Percentiles rank a stretch among this genome's conserved stretches.
These are phyloP conservation scores for Clitopilus passeckerianus DNA, from an alignment of 768 basidiomycete genomes.

Conservation along the genomic window DNA sequence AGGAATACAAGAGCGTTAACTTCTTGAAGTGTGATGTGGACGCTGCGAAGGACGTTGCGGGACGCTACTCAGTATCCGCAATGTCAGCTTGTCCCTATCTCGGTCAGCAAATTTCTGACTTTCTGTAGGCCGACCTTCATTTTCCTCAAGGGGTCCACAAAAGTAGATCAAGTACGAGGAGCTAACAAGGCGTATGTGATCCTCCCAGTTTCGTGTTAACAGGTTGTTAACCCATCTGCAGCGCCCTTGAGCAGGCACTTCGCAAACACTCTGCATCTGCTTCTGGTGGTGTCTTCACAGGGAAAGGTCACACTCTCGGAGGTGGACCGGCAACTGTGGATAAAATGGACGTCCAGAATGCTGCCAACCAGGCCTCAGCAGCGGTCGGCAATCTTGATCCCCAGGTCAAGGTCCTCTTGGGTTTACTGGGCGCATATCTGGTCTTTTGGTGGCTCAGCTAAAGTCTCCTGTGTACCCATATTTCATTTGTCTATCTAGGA, in stretches of 20 bases:
- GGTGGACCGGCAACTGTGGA: conserved; percentile 36
- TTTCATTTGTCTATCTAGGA: not conserved
- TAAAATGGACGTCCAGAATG: conserved; percentile 24
- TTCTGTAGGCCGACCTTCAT: conserved; percentile 74
- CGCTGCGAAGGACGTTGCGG: conserved; percentile 62
- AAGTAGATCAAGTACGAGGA: conserved; percentile 71
- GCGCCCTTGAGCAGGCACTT: conserved; percentile 58
- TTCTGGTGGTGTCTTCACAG: conserved; percentile 51
- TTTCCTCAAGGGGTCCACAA: conserved; percentile 61
- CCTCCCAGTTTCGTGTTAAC: not conserved
- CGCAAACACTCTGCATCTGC: conserved; percentile 41
- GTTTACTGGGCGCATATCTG: conserved; percentile 57
- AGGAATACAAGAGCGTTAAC: conserved; percentile 64
- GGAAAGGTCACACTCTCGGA: conserved; percentile 71
- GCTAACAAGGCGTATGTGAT: conserved; percentile 57
- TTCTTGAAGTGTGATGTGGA: conserved; percentile 86
- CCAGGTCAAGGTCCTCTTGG: conserved; percentile 62
- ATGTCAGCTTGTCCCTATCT: conserved; percentile 46
- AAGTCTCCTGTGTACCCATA: not conserved
- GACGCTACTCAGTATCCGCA: conserved; percentile 56
- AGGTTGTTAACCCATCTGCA: conserved; percentile 1
- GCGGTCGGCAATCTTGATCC: conserved; percentile 52
- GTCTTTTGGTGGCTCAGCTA: conserved; percentile 50
- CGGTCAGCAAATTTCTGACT: not conserved
- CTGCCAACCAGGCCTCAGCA: conserved; percentile 26